Conservation (phyloP, 345 rosid species). For the Syzygium grande region DNA sequence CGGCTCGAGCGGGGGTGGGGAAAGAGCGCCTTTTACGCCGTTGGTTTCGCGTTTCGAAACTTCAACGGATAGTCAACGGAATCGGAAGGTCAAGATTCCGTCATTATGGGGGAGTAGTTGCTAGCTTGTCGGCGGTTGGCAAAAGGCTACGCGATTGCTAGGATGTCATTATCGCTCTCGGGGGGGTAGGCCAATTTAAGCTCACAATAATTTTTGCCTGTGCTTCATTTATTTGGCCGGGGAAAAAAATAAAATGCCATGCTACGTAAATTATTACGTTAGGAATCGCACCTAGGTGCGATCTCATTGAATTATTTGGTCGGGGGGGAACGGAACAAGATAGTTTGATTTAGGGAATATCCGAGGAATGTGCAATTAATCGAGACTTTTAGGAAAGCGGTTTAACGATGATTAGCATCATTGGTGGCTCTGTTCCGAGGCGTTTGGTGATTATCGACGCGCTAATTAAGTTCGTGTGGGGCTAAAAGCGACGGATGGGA, state of each 20-base stretch:
- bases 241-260: not conserved
- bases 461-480: not conserved
- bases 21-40: not conserved
- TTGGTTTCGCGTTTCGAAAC: not conserved
- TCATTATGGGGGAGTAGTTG: not conserved
- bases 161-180: not conserved
- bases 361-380: not conserved
- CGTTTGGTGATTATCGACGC: not conserved
- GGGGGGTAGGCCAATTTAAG: not conserved
- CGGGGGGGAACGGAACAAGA: not conserved
- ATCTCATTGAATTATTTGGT: not conserved
- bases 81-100: not conserved
- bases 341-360: not conserved
- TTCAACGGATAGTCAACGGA: not conserved
- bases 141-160: not conserved
- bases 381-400: not conserved
- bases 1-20: not conserved
- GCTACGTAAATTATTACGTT: not conserved
- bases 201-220: not conserved
- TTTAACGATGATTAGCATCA: not conserved
- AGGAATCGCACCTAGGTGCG: not conserved
- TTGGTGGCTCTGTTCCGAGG: not conserved
- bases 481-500: too few relatives aligned
- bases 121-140: not conserved
- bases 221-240: not conserved